These are phyloP conservation scores for Sugiyamaella neomexicana DNA, from an alignment of 1,139 yeast species.

Conservation along the genomic window DNA sequence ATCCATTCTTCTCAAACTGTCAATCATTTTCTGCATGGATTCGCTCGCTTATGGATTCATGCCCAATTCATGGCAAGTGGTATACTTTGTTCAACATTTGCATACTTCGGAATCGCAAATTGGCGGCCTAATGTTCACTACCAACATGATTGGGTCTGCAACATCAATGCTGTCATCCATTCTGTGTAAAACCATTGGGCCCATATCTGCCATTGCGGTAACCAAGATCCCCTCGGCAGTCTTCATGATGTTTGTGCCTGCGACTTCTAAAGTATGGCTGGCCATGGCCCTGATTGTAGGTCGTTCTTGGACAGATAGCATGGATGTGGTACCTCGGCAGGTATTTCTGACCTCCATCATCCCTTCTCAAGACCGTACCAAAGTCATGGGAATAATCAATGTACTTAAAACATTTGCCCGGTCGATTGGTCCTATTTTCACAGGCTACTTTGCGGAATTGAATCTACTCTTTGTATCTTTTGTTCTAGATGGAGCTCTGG, in stretches of 20 bases:
- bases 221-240: constrained; percentile 80
- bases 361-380: constrained; percentile 61
- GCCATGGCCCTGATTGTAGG: constrained; percentile 46
- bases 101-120: constrained; percentile 37
- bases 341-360: constrained; percentile 70
- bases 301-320: constrained; percentile 61
- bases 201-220: constrained; percentile 70
- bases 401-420: constrained; percentile 84
- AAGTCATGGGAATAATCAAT: constrained; percentile 81
- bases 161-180: constrained; percentile 72
- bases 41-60: constrained; percentile 86
- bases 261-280: constrained; percentile 32
- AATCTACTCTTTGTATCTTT: constrained; percentile 58
- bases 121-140: constrained; percentile 58
- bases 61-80: constrained; percentile 86
- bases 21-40: constrained; percentile 67
- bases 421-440: constrained; percentile 74
- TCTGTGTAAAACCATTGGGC: constrained; percentile 67
- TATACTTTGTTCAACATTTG: constrained; percentile 54
- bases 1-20: constrained; percentile 35
- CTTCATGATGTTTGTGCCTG: constrained; percentile 59
- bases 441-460: constrained; percentile 67
- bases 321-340: constrained; percentile 93
- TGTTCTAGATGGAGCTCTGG: constrained; percentile 60
- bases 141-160: constrained; percentile 59